phyloP scores from a whole-genome alignment of 768 basidiomycete species.

The Tylopilus balloui region DNA sequence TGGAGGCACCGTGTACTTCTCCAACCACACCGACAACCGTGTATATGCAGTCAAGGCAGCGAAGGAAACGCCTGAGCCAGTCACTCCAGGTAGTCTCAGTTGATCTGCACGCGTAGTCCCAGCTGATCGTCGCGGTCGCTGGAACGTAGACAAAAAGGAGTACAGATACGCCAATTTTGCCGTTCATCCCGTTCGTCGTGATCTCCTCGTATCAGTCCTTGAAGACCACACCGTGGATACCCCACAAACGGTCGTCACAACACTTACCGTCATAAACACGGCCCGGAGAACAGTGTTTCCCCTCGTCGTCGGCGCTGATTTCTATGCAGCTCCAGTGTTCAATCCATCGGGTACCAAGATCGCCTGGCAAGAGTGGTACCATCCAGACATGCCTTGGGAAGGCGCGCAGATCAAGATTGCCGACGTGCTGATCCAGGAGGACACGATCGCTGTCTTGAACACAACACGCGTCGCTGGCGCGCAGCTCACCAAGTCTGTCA shows the following conservation, averaged over 20 bases:
- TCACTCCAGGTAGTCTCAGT: slow-evolving; percentile 54
- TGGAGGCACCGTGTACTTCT: slow-evolving; percentile 53
- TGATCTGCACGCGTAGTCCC: background rate
- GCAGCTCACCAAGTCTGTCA: slow-evolving; percentile 45
- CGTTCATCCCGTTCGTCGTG: slow-evolving; percentile 48
- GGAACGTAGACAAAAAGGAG: slow-evolving; percentile 20
- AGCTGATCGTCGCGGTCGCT: slow-evolving; percentile 2
- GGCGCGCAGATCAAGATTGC: slow-evolving; percentile 54
- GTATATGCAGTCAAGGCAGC: slow-evolving; percentile 40
- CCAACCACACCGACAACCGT: slow-evolving; percentile 48
- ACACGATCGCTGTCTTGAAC: slow-evolving; percentile 35
- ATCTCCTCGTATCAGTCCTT: slow-evolving; percentile 56
- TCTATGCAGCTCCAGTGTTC: slow-evolving; percentile 61
- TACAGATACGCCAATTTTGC: slow-evolving; percentile 63
- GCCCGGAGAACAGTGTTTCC: slow-evolving; percentile 39
- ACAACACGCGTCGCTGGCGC: slow-evolving; percentile 48
- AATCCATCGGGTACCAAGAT: slow-evolving; percentile 55
- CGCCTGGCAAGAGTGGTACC: slow-evolving; percentile 64
- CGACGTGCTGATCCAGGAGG: slow-evolving; percentile 33
- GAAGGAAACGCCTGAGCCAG: slow-evolving; percentile 36
- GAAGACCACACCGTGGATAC: slow-evolving; percentile 63
- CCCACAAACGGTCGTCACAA: slow-evolving; percentile 40
- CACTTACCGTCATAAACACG: slow-evolving; percentile 54
- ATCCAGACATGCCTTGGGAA: slow-evolving; percentile 73
- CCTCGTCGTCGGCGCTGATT: slow-evolving; percentile 59